phyloP scores from a whole-genome alignment of 1,139 yeast genomes.

The Debaryomyces udenii region DNA sequence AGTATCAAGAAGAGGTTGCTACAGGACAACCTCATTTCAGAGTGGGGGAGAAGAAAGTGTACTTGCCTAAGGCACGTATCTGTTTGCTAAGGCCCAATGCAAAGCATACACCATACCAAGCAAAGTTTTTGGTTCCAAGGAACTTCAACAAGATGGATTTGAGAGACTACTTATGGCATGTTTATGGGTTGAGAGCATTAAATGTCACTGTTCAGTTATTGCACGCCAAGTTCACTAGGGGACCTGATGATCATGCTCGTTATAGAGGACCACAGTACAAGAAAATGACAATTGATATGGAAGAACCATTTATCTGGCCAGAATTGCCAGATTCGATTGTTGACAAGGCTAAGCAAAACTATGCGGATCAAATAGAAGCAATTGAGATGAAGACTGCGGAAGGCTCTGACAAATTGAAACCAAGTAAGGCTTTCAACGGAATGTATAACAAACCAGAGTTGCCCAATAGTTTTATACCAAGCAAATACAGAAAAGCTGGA shows the following conservation, averaged over 20 bases:
- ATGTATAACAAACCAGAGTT: slow-evolving; percentile 70
- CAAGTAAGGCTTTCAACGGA: slow-evolving; percentile 77
- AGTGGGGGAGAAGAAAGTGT: slow-evolving; percentile 71
- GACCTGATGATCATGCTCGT: slow-evolving; percentile 66
- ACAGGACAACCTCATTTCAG: slow-evolving; percentile 76
- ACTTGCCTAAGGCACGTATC: slow-evolving; percentile 83
- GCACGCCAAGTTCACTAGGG: slow-evolving; percentile 70
- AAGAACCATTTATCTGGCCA: slow-evolving; percentile 94
- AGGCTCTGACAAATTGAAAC: slow-evolving; percentile 75
- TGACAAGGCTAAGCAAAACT: slow-evolving; percentile 25
- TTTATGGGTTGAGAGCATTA: slow-evolving; percentile 85
- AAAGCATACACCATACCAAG: slow-evolving; percentile 93
- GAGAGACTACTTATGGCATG: slow-evolving; percentile 85
- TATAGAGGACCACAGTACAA: slow-evolving; percentile 80
- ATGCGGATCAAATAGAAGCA: slow-evolving; percentile 31
- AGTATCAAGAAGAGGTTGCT: slow-evolving; percentile 59
- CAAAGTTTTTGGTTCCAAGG: slow-evolving; percentile 89
- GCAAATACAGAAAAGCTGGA: slow-evolving; percentile 46
- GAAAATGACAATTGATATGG: slow-evolving; percentile 95
- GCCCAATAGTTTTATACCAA: slow-evolving; percentile 73
- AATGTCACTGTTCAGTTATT: slow-evolving; percentile 84
- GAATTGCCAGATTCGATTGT: slow-evolving; percentile 47
- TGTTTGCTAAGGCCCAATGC: slow-evolving; percentile 86
- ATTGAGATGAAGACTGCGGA: slow-evolving; percentile 31
- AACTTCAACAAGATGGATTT: slow-evolving; percentile 88